phyloP scores from a whole-genome alignment of 163 green algal species.

The Trebouxia gelatinosa region DNA sequence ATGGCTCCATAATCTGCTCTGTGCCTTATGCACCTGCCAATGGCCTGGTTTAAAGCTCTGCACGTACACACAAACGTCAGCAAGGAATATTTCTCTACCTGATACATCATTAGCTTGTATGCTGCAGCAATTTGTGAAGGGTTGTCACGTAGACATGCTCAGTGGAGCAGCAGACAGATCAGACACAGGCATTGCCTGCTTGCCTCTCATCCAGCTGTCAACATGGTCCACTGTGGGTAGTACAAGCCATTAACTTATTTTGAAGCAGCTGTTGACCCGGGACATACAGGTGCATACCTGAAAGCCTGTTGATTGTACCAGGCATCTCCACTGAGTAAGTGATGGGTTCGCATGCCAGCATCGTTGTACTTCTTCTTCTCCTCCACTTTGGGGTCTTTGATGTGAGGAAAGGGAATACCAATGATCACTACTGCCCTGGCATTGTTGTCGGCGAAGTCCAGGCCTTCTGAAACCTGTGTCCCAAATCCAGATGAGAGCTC shows the following conservation, averaged over 20 bases:
- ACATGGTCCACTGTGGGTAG: too few relatives aligned
- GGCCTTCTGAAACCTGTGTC: slow-evolving; percentile 89
- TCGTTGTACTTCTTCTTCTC: slow-evolving; percentile 74
- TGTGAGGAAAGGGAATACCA: slow-evolving; percentile 81
- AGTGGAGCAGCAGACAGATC: not conserved
- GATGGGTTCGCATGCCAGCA: slow-evolving; percentile 7
- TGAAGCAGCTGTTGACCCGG: too few relatives aligned
- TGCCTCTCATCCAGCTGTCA: too few relatives aligned
- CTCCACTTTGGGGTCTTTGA: slow-evolving; percentile 57
- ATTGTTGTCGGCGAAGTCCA: slow-evolving; percentile 94
- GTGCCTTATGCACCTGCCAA: slow-evolving; percentile 92
- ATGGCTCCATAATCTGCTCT: slow-evolving; percentile 33
- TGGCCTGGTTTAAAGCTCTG: slow-evolving; percentile 92
- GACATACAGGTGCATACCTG: slow-evolving; percentile 49
- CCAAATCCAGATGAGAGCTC: too few relatives aligned
- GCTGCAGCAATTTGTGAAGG: not conserved
- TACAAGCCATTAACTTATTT: too few relatives aligned
- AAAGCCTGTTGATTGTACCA: slow-evolving; percentile 96
- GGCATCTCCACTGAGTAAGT: slow-evolving; percentile 70
- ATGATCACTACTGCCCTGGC: slow-evolving; percentile 92
- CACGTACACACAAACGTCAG: not conserved
- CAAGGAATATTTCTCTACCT: not conserved
- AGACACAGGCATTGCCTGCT: slow-evolving; percentile 5
- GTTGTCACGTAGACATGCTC: not conserved
- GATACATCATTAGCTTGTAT: not conserved